Base-by-base conservation (phyloP, 352 stramenopile genomes). In the Phytophthora pseudosyringae region DNA sequence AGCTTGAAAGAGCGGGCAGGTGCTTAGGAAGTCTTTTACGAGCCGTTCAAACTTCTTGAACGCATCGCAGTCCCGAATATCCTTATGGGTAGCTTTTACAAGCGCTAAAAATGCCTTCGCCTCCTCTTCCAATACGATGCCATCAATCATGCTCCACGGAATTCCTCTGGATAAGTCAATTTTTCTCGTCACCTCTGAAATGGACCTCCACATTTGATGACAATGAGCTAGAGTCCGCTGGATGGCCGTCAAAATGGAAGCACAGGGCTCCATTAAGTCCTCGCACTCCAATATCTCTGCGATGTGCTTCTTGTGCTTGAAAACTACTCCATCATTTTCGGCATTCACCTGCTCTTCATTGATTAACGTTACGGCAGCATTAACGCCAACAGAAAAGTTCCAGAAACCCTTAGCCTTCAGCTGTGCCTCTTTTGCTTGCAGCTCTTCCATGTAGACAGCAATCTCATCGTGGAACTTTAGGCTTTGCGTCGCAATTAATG, bases 251-350 rank as follows among this genome's bases (percentile, higher is more conserved):
- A 98, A 64, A 16, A 95, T 82, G n/a, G 78, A 69, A 29, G 80
- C 70, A 41, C 89, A 91, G 3, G 83, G 75, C 55, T 97, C 85
- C 45, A 98, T 90, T 11, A 98, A 69, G 28, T 95, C 85, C 18
- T 93, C 81, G 50, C 96, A 97, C 59, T 98, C 95, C 63, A 99
- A 91, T 39, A 98, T 97, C 39, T 87, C 78, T 35, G 93, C 97
- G 8, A 98, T 76, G 63, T 98, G 88, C 11, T 79, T 78, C 58
- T 93, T 97, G 10, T 86, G 73, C 8, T 72, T 58, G n/a, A 83
- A 86, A 3, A 59, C 21, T 0, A 21, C 28, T 12, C 78, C 51
- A 59, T 91, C 84, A 16, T 75, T 57, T 38, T 79, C 67, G 32
- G 80, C 67, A 8, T 54, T 54, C 9, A 36, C 25, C 4, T 74